Evolutionary conservation across 805 yeast genomes (phyloP).

Genomic region (Ogataea neopini): DNA sequence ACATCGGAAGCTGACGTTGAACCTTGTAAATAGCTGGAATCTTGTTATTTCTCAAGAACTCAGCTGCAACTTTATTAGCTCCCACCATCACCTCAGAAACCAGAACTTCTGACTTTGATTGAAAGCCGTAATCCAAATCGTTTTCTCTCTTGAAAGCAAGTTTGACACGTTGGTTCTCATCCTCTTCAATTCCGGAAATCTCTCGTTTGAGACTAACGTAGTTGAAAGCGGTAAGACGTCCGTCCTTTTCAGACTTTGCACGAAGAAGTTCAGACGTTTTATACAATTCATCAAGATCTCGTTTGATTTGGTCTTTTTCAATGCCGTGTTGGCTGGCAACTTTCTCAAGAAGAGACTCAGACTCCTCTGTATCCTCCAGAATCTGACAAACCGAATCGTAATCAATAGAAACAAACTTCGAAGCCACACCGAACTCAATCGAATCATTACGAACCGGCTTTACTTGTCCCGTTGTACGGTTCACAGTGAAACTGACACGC

Average conservation of each 20-base stretch:
- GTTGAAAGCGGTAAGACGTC: slow-evolving; percentile 36
- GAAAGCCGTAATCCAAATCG: slow-evolving; percentile 7
- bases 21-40: slow-evolving; percentile 55
- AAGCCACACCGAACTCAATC: slow-evolving; percentile 43
- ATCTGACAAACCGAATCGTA: slow-evolving; percentile 64
- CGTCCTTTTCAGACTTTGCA: slow-evolving; percentile 35
- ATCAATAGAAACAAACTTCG: slow-evolving; percentile 54
- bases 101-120: slow-evolving; percentile 53
- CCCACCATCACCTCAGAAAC: slow-evolving; percentile 86
- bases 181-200: slow-evolving; percentile 23
- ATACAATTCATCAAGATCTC: slow-evolving; percentile 41
- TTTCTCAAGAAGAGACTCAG: slow-evolving; percentile 7
- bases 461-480: slow-evolving; percentile 21
- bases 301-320: slow-evolving; percentile 12
- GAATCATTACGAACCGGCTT: slow-evolving; percentile 26
- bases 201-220: slow-evolving; percentile 24
- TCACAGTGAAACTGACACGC: slow-evolving; percentile 39
- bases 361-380: slow-evolving; percentile 31
- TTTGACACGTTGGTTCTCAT: slow-evolving; percentile 27
- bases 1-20: slow-evolving; percentile 30
- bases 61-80: slow-evolving; percentile 66
- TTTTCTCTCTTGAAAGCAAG: slow-evolving; percentile 26
- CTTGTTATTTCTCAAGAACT: slow-evolving; percentile 41
- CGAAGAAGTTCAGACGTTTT: slow-evolving; percentile 33
- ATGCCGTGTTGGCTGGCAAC: slow-evolving; percentile 10